Base-by-base conservation (phyloP, 257 asterid genomes). In the Solanum sejunctum region DNA sequence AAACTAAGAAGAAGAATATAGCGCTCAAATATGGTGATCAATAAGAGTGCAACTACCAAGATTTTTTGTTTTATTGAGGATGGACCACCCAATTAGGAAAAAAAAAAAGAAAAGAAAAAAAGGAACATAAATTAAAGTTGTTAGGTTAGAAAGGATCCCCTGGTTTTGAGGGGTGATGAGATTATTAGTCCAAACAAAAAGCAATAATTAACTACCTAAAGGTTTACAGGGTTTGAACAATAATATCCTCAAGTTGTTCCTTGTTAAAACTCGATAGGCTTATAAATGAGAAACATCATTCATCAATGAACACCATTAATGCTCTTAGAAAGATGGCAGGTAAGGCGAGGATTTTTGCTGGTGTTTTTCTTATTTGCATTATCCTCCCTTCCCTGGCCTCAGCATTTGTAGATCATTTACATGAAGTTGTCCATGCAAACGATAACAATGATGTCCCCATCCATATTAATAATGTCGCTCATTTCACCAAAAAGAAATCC, bases 321-420 rank as follows among this genome's bases (percentile, higher is more conserved):
- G 36, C 83, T 26, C 7, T 1, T 39, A 13, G 64, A 86, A 84
- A 87, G 88, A 89, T 86, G 89, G 92, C 90, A 73, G 77, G 80
- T 81, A 88, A 84, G 73, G 91, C 85, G 85, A 85, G 88, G 84
- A 88, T 90, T 84, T 82, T 88, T 60, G 45, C 85, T 6, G 86
- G 80, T 73, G 51, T 83, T 51, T 85, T 92, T 84, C 84, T 90
- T 84, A 88, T 88, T 9, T 87, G 78, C 52, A 43, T 86, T 71
- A 56, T 87, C 87, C 86, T 90, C 85, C 92, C 92, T 84, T 73
- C 80, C 84, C 85, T 91, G 61, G 86, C 93, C 79, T 84, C 88
- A 11, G 87, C 93, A n/a, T 58, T 78, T 80, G 54, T 84, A 61
- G 28, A 45, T 13, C 36, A 52, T 10, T 15, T 47, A 26, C 71